Conservation (phyloP, 306 rosid species). For the Cucurbita moschata region DNA sequence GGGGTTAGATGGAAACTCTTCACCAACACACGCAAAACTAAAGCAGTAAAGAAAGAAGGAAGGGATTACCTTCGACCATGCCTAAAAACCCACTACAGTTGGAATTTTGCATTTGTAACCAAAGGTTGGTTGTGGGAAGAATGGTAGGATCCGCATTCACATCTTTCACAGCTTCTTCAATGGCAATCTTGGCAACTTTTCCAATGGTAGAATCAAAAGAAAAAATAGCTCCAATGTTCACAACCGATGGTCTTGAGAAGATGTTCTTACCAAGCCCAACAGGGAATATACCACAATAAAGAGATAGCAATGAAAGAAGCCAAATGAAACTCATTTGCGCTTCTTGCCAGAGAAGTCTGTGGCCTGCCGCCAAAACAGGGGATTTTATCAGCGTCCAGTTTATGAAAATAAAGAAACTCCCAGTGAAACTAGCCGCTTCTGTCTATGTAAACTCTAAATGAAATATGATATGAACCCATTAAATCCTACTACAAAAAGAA, state of each 20-base stretch:
- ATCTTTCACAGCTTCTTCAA: slow-evolving; percentile 70
- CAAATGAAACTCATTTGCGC: slow-evolving; percentile 28
- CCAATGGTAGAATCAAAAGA: slow-evolving; percentile 57
- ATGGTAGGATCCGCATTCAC: slow-evolving; percentile 52
- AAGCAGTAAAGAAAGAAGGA: not conserved
- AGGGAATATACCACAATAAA: slow-evolving; percentile 11
- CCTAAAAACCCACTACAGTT: slow-evolving; percentile 80
- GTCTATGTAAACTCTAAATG: not conserved
- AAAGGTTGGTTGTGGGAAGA: slow-evolving; percentile 44
- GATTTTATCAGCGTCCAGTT: not conserved
- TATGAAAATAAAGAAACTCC: not conserved
- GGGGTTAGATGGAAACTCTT: not conserved
- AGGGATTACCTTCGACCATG: slow-evolving; percentile 56
- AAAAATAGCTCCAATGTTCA: slow-evolving; percentile 70
- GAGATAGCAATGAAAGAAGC: slow-evolving; percentile 13
- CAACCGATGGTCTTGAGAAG: slow-evolving; percentile 43
- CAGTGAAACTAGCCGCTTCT: not conserved
- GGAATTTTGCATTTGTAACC: slow-evolving; percentile 27
- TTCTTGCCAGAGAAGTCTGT: not conserved
- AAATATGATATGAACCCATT: not conserved
- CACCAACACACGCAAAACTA: not conserved
- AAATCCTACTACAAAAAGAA: not conserved
- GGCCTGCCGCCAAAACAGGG: not conserved
- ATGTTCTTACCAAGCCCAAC: slow-evolving; percentile 16
- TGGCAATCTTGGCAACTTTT: slow-evolving; percentile 64